Base-by-base conservation (phyloP, 1,139 yeast genomes). In the Geotrichum phurueaensis region DNA sequence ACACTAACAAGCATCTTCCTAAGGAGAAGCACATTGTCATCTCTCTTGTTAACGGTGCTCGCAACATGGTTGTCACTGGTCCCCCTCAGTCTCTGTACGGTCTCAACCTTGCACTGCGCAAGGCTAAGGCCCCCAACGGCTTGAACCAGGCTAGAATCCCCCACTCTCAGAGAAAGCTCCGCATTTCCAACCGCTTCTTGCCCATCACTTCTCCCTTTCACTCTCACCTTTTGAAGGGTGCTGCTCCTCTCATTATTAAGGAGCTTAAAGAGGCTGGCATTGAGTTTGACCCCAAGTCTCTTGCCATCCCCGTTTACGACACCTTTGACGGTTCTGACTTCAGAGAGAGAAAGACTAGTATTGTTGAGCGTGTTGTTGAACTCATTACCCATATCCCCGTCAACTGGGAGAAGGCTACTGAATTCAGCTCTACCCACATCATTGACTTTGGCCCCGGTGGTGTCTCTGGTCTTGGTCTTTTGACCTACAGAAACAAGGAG, bases 381-480 rank as follows among this genome's bases (percentile, higher is more conserved):
- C 87, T 92, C 71, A 92, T 94, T 72, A 90, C 96, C 61, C 86
- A 85, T 71, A 82, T 89, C 71, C 91, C 96, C 53, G 99, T 94
- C 66, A 82, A 89, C 77, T 94, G 99, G 99, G 98, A 94, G 78
- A 68, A 70, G 45, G 96, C 99, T 45, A 92, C 97, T 58, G 75
- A 83, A 66, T 89, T 89, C 73, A 72, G 81, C 60, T 83, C 95
- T 33, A 88, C 97, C 58, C 99, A 95, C 74, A 83, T 94, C 68
- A 77, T 94, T 67, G 99, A 94, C 76, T 94, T 94, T 71, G 99
- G 99, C 72, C 99, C 99, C 64, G 99, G 99, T 76, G 99, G 98
- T 69, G 86, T 89, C 58, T 89, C 98, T 56, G 99, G 99, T 68
- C 81, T 94, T 68, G 99, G 99, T 77, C 87, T 89, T 65, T 83